Base-by-base conservation (phyloP, 2,329 filamentous ascomycete genomes). In the Ophiognomonia clavigignenti-juglandacearum region DNA sequence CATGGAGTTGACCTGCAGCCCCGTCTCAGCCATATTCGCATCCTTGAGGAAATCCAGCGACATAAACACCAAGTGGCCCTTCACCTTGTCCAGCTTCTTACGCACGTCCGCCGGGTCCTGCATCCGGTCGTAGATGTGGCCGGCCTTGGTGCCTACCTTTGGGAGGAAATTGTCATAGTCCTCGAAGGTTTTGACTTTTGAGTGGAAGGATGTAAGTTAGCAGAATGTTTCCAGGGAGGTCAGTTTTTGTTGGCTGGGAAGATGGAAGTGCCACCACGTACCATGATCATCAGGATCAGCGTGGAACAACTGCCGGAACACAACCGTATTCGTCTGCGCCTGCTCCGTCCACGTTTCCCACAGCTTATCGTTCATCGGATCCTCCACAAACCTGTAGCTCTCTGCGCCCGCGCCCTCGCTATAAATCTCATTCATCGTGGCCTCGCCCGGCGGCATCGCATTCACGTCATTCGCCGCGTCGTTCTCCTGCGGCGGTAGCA, bases 11-110 rank as follows among this genome's bases (percentile, higher is more conserved):
- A 97, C 82, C 66, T 90, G 84, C 65, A 97, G 60, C 0, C 92
- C 91, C 59, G 78, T 80, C 70, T 96, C 91, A 0, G 91, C 91
- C 90, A 97, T 95, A 57, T 88, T 77, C 0, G 84, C 89, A 54
- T 95, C 83, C 58, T 79, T 75, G 61, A 97, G 66, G 62, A 96
- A 97, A 38, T 90, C 80, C 59, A 97, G 65, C n/a, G 90, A 90
- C 83, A 96, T 92, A 88, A 88, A 95, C 6, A 97, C 92, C 34
- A 97, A 65, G 70, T 97, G 92, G 0, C 92, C 92, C 68, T 82
- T 84, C 56, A 97, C 81, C 60, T 85, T 75, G 57, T 89, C 83
- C 41, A 97, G 71, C 64, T 92, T 89, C 54, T 75, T 64, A 14
- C 87, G 77, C 6, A 93, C 82, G 46, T 95, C 84, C 20, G 83